Conservation (phyloP, 2,329 filamentous ascomycete species). For the Hortaea werneckii region DNA sequence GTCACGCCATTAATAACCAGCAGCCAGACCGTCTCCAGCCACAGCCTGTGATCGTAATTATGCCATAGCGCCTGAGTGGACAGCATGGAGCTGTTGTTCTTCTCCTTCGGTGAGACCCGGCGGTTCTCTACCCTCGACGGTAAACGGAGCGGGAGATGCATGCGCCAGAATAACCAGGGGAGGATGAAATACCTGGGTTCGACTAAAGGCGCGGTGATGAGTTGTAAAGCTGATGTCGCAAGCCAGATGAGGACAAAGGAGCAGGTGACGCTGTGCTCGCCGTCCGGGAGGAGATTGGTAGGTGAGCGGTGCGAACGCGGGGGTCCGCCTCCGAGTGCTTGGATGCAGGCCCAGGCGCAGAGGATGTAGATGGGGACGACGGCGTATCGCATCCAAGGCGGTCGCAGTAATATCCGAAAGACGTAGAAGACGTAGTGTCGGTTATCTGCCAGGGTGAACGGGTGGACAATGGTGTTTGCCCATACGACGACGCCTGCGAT, state of each 20-base stretch:
- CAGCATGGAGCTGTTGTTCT: background rate
- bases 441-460: conserved; percentile 93
- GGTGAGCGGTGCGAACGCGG: background rate
- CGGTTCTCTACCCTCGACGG: conserved; percentile 3
- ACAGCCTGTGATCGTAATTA: conserved; percentile 33
- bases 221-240: conserved; percentile 61
- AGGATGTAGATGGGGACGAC: conserved; percentile 58
- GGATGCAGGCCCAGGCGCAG: conserved; percentile 59
- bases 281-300: conserved; percentile 12
- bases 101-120: conserved; percentile 1
- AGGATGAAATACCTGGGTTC: conserved; percentile 95
- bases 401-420: conserved; percentile 66
- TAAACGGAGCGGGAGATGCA: conserved; percentile 54
- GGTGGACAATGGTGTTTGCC: conserved; percentile 88
- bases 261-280: conserved; percentile 20
- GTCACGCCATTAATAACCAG: conserved; percentile 54
- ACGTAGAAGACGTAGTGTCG: conserved; percentile 96
- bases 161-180: conserved; percentile 85
- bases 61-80: conserved; percentile 7
- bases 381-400: conserved; percentile 35
- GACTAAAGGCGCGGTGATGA: conserved; percentile 82
- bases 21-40: conserved; percentile 62
- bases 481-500: conserved; percentile 47
- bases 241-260: conserved; percentile 54
- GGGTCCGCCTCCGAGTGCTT: conserved; percentile 44